These are phyloP conservation scores for Rhododendron henanense DNA, from an alignment of 148 eudicot species.

Conservation along the genomic window DNA sequence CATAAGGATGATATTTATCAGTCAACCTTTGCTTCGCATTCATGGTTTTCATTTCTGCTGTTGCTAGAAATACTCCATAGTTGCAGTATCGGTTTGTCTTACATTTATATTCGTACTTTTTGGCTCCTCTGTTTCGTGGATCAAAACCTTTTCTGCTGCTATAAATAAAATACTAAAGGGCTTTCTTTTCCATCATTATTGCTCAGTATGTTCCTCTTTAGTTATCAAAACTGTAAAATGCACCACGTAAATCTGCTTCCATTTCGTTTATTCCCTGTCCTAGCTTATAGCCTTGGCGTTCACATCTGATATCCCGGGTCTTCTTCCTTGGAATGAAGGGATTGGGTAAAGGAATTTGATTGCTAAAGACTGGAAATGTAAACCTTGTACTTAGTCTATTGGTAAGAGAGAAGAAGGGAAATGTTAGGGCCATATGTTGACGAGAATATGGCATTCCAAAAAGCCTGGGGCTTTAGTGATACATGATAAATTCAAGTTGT, in stretches of 20 bases:
- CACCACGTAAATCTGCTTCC: no score
- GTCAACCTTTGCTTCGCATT: neutral
- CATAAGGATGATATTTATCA: conserved; percentile 27
- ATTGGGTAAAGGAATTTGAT: neutral
- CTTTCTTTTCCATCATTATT: neutral
- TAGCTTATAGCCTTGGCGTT: neutral
- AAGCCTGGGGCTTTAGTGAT: no score
- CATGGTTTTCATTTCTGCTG: neutral
- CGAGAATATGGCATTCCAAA: neutral
- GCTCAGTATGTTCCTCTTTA: neutral
- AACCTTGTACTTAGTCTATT: neutral
- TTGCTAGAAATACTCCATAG: neutral
- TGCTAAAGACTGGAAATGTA: neutral
- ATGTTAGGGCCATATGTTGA: neutral
- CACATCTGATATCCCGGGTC: neutral
- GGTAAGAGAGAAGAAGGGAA: neutral
- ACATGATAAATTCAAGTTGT: neutral
- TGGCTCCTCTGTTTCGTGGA: neutral
- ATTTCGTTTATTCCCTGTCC: neutral
- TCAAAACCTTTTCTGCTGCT: neutral
- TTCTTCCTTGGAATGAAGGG: neutral
- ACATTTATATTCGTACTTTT: neutral
- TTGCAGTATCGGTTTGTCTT: neutral
- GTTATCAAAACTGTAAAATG: neutral
- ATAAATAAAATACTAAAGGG: neutral